Percentiles rank a stretch among this genome's conserved stretches.
Conservation (phyloP, 2,329 filamentous ascomycete genomes). For the Neoscytalidium dimidiatum region DNA sequence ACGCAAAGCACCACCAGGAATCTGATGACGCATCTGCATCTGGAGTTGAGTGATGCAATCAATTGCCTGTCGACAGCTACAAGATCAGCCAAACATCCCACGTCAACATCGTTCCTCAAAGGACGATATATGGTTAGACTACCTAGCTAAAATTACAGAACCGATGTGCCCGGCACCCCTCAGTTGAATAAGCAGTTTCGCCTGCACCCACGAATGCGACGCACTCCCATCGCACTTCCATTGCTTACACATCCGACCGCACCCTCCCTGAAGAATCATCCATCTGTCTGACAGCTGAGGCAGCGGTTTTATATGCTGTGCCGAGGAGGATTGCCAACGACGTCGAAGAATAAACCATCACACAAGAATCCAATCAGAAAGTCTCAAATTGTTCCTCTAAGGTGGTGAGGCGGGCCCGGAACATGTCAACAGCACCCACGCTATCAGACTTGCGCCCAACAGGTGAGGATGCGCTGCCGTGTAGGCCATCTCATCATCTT, state of each 20-base stretch:
- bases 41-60: not conserved
- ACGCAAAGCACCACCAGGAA: not conserved
- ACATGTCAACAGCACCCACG: slow-evolving; percentile 53
- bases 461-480: slow-evolving; percentile 57
- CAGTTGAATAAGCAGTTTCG: not conserved
- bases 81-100: too few species aligned
- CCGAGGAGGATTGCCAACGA: not conserved
- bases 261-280: too few species aligned
- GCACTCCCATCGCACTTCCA: too few species aligned
- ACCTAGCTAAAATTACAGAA: not conserved
- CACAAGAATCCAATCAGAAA: slow-evolving; percentile 49
- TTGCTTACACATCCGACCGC: too few species aligned
- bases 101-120: too few species aligned
- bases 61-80: too few species aligned
- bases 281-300: too few species aligned
- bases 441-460: slow-evolving; percentile 47
- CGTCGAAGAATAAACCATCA: slow-evolving; percentile 18
- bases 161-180: not conserved
- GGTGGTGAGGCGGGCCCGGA: slow-evolving; percentile 49
- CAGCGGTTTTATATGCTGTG: not conserved
- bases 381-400: slow-evolving; percentile 45
- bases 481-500: slow-evolving; percentile 72
- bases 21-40: not conserved
- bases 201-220: too few species aligned
- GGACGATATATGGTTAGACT: not conserved